A percentile compares a stretch with the other conserved stretches of the same genome.
These are phyloP conservation scores for Testicularia cyperi DNA, from an alignment of 1,284 basidiomycete species.

Conservation along the genomic window DNA sequence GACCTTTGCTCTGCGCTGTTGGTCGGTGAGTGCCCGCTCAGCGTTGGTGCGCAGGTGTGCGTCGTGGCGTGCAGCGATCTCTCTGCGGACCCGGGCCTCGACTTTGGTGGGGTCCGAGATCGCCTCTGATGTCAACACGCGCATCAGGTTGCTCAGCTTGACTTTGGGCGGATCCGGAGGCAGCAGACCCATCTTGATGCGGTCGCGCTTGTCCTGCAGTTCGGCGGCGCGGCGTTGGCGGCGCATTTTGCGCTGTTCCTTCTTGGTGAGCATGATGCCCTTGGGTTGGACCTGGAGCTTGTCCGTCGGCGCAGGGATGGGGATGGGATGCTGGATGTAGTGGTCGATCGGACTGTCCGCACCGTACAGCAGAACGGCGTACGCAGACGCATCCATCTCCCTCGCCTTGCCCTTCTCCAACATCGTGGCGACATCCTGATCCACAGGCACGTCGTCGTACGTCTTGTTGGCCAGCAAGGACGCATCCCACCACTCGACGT, in stretches of 20 bases:
- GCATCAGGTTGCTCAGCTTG: slow-evolving; percentile 93
- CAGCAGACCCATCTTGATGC: slow-evolving; percentile 91
- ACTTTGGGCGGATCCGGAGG: slow-evolving; percentile 97
- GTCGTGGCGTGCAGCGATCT: slow-evolving; percentile 85
- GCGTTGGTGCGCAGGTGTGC: slow-evolving; percentile 88
- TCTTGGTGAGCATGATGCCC: slow-evolving; percentile 57
- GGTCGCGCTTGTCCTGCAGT: slow-evolving; percentile 89
- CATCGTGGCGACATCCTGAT: slow-evolving; percentile 64
- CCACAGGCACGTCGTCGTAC: slow-evolving; percentile 69
- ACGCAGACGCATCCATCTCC: slow-evolving; percentile 5
- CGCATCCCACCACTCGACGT: slow-evolving; percentile 95
- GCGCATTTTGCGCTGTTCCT: slow-evolving; percentile 96
- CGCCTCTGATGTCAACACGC: slow-evolving; percentile 92
- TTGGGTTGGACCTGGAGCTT: slow-evolving; percentile 71
- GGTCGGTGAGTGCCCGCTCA: slow-evolving; percentile 85
- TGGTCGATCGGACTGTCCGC: slow-evolving; percentile 78
- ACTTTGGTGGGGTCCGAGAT: slow-evolving; percentile 96
- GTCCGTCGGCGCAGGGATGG: slow-evolving; percentile 85
- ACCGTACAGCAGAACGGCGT: slow-evolving; percentile 23
- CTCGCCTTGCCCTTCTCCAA: slow-evolving; percentile 62
- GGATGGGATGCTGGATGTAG: slow-evolving; percentile 95
- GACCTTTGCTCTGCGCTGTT: slow-evolving; percentile 81
- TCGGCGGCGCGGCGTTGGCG: slow-evolving; percentile 84
- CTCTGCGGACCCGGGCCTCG: slow-evolving; percentile 87
- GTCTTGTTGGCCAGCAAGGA: slow-evolving; percentile 76